Percentiles rank a stretch among this genome's conserved stretches.
Evolutionary conservation across 495 filamentous ascomycete genomes (phyloP).

Genomic region (Jackrogersella minutella): DNA sequence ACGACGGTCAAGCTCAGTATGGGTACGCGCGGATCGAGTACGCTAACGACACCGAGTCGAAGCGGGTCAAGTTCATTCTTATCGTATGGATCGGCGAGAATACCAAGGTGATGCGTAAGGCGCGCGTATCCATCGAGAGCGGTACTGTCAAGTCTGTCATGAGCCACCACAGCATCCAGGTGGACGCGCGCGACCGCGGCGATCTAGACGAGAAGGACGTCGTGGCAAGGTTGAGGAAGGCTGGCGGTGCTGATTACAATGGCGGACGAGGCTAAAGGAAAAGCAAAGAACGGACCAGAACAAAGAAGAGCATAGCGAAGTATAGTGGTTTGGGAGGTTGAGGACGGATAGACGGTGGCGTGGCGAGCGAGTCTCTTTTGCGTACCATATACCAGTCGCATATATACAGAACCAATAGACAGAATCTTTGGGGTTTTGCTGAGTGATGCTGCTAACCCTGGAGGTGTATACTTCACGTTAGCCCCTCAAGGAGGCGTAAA

Average conservation of each 20-base stretch:
- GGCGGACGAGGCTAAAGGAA: slow-evolving; percentile 55
- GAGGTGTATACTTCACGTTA: slow-evolving; percentile 3
- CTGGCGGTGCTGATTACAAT: slow-evolving; percentile 68
- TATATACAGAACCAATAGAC: slow-evolving; percentile 37
- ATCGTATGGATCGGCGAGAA: slow-evolving; percentile 64
- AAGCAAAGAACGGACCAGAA: background rate
- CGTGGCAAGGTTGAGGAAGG: slow-evolving; percentile 58
- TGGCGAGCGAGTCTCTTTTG: slow-evolving; percentile 4
- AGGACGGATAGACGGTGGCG: slow-evolving; percentile 1
- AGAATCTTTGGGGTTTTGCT: slow-evolving; percentile 14
- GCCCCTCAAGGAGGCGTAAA: slow-evolving; percentile 5
- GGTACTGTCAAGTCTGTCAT: slow-evolving; percentile 64
- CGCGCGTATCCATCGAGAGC: slow-evolving; percentile 64
- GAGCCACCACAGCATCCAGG: slow-evolving; percentile 60
- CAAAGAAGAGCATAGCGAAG: background rate
- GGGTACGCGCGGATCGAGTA: slow-evolving; percentile 67
- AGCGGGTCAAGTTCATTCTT: slow-evolving; percentile 65
- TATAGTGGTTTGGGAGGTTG: background rate
- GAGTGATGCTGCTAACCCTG: background rate
- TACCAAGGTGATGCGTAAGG: slow-evolving; percentile 67
- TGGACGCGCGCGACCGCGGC: slow-evolving; percentile 58
- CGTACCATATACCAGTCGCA: slow-evolving; percentile 18
- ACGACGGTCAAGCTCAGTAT: slow-evolving; percentile 61
- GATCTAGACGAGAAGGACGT: slow-evolving; percentile 65
- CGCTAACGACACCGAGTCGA: slow-evolving; percentile 66